Evolutionary conservation across 1,284 basidiomycete genomes (phyloP), one percentile per base, ranked within the genome.

Genomic region (Apiotrichum porosum): DNA sequence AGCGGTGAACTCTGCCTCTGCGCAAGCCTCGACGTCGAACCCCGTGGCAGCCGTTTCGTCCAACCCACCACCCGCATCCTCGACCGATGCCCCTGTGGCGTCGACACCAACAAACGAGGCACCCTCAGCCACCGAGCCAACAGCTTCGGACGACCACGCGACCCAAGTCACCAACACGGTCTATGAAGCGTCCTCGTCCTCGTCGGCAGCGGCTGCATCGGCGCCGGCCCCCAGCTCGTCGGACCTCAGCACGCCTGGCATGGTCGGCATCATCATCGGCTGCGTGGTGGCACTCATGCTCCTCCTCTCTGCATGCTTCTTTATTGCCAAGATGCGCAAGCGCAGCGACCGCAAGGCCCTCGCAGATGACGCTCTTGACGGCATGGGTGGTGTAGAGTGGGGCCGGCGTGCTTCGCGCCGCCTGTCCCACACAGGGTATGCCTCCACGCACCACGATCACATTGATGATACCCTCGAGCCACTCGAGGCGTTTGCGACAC

Each of bases 191-290:
- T n/a, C 21, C 9, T 31, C 38, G 3, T 21, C 35, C 12, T n/a
- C 32, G 17, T n/a, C 32, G 32, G 32, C 32, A 6, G 32, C n/a
- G 8, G n/a, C 32, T 6, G 6, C 32, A 9, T 12, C 10, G 6
- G 35, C 35, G 22, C 12, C 35, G 9, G 14, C 9, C 28, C 28
- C 28, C 9, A 30, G 28, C 17, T 19, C 35, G 18, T 36, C 35
- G n/a, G 33, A 18, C 10, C 36, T 50, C 28, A 26, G 14, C 18
- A 43, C 26, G 6, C 42, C 41, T 6, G 24, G 38, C 6, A 37
- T 50, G 4, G 34, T 48, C 30, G 49, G 42, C 14, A 41, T 48
- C 36, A 31, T 46, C 13, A 49, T 44, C 14, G 52, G 45, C 21
- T 49, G 37, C 22, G 48, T 23, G 1, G 49, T 45, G 9, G 19